Percentiles rank a stretch among this genome's conserved stretches.
These are phyloP conservation scores for Petrea volubilis DNA, from an alignment of 257 asterid species.

Conservation along the genomic window DNA sequence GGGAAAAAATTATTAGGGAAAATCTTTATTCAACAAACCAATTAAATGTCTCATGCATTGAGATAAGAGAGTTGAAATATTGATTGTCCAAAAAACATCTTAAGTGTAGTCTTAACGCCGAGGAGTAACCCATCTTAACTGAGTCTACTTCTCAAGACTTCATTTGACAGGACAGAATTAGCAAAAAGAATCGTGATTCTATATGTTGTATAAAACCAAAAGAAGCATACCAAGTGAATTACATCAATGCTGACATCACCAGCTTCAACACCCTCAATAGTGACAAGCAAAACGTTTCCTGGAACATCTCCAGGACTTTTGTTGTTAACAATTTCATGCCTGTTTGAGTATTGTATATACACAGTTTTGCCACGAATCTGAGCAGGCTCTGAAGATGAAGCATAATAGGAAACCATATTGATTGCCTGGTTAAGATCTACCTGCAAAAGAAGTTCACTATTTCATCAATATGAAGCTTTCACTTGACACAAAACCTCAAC, in stretches of 20 bases:
- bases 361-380: slow-evolving; percentile 83
- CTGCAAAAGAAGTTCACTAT: slow-evolving; percentile 37
- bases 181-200: neutral
- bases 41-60: neutral
- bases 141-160: neutral
- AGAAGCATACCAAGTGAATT: slow-evolving; percentile 69
- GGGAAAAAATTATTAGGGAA: neutral
- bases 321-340: slow-evolving; percentile 82
- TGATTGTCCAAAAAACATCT: neutral
- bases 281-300: slow-evolving; percentile 80
- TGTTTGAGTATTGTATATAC: slow-evolving; percentile 80
- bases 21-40: neutral
- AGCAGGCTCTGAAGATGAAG: slow-evolving; percentile 86
- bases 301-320: slow-evolving; percentile 85
- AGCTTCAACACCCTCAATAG: slow-evolving; percentile 88
- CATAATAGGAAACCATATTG: slow-evolving; percentile 76
- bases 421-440: slow-evolving; percentile 83
- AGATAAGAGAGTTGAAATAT: neutral
- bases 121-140: neutral
- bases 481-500: slow-evolving; percentile 3
- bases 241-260: slow-evolving; percentile 87
- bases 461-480: slow-evolving; percentile 5
- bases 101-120: neutral
- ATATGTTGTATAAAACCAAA: neutral
- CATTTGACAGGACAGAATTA: neutral